Conservation (phyloP, 108 stramenopile species). For the Cyclotella cryptica region DNA sequence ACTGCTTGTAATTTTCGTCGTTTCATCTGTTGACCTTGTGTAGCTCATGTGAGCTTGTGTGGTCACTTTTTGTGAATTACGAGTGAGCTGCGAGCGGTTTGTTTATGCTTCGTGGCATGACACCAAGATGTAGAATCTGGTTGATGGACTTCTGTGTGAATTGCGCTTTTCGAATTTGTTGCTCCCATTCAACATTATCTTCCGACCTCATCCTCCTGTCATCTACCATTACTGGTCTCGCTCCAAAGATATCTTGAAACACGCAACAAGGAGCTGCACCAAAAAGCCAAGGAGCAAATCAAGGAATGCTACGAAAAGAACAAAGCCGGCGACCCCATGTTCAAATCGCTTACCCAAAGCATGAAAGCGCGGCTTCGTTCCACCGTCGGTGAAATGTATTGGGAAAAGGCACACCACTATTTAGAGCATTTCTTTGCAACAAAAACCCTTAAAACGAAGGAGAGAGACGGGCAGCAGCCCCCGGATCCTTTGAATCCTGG, state of each 20-base stretch:
- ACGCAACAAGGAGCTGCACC: conserved; percentile 72
- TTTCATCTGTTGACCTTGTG: no score
- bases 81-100: no score
- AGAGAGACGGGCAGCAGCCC: conserved; percentile 14
- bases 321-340: conserved; percentile 70
- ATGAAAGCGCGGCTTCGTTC: conserved; percentile 66
- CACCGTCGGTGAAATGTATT: conserved; percentile 75
- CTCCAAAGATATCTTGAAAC: conserved; percentile 67
- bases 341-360: conserved; percentile 64
- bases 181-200: neutral
- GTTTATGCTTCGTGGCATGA: no score
- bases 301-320: conserved; percentile 86
- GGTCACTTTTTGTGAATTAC: no score
- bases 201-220: neutral
- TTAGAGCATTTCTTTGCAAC: conserved; percentile 64
- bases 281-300: conserved; percentile 73
- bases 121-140: neutral
- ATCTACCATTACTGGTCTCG: neutral
- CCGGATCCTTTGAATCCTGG: no score
- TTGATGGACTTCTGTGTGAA: neutral
- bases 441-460: conserved; percentile 46
- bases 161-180: neutral
- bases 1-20: no score
- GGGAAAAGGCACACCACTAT: conserved; percentile 74
- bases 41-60: no score